Base-by-base conservation (phyloP, 2,329 filamentous ascomycete genomes). In the Scedosporium boydii region DNA sequence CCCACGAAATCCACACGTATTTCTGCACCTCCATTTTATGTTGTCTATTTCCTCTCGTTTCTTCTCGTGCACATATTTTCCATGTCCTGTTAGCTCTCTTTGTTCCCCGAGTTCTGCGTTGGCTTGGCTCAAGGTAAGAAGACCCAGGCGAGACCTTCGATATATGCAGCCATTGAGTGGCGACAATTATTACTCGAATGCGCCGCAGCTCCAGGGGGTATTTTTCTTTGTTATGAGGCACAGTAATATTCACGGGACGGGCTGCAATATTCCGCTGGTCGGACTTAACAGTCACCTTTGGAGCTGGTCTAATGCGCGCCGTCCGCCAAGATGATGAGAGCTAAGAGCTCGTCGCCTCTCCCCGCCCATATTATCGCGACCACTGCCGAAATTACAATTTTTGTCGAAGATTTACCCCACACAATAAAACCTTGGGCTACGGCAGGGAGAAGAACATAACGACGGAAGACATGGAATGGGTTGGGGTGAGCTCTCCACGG, bases 321-420 rank as follows among this genome's bases (percentile, higher is more conserved):
- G 3, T 29, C 6, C 16, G 14, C 44, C 6, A 48, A 48, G 44
- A 18, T 48, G 21, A 48, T 7, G 44, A 4, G 21, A 48, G 21
- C 44, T 4, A 21, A 21, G 21, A 48, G 44, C 21, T 48, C 14
- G 44, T 38, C 34, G 34, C 34, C 34, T 38, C 34, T 38, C 34
- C 34, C 10, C 34, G 16, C 6, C 14, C 10, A 29, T 55, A 23
- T 23, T 7, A 18, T 12, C 6, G 29, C 51, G n/a, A 29, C 23
- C 18, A 55, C 51, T 55, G 51, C 51, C 51, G 51, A 55, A 55
- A 55, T 55, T 55, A 21, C n/a, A n/a, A 55, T 55, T 55, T 55
- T 6, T 12, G 10, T 38, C 10, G 34, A 38, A 12, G 18, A 55
- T 26, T 27, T 27, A 14, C 51, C 23, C 51, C 51, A 55, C 51